Conservation (phyloP, 257 asterid genomes). For the Ligustrum vulgare region DNA sequence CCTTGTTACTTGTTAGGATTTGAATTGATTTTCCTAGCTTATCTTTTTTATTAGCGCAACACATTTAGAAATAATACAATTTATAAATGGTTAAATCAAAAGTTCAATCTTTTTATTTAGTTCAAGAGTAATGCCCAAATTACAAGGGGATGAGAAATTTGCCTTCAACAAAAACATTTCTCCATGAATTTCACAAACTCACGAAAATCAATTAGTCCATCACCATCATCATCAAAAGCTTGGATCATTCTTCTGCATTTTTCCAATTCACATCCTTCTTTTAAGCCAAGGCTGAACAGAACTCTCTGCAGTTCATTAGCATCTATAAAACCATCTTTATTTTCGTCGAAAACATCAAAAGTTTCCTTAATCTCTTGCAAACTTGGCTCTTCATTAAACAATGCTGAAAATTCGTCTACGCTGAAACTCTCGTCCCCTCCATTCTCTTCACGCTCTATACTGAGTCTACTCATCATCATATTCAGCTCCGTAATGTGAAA, state of each 20-base stretch:
- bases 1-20: no score
- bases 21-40: no score
- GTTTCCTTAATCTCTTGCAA: conserved; percentile 39
- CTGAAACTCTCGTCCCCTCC: not conserved
- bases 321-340: conserved; percentile 47
- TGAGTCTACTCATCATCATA: not conserved
- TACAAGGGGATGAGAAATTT: no score
- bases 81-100: no score
- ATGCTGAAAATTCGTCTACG: not conserved
- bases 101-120: no score
- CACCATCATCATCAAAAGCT: conserved; percentile 39
- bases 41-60: no score
- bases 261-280: conserved; percentile 35
- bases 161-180: conserved; percentile 16
- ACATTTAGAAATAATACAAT: no score
- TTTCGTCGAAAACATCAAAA: conserved; percentile 48
- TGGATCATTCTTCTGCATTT: conserved; percentile 41
- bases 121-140: no score
- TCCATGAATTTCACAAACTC: conserved; percentile 44
- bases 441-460: not conserved
- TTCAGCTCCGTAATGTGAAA: not conserved
- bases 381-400: conserved; percentile 35
- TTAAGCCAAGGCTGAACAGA: conserved; percentile 31
- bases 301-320: conserved; percentile 44
- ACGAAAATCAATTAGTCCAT: conserved; percentile 36